Base-by-base conservation (phyloP, 768 basidiomycete species). In the Hypsizygus marmoreus region DNA sequence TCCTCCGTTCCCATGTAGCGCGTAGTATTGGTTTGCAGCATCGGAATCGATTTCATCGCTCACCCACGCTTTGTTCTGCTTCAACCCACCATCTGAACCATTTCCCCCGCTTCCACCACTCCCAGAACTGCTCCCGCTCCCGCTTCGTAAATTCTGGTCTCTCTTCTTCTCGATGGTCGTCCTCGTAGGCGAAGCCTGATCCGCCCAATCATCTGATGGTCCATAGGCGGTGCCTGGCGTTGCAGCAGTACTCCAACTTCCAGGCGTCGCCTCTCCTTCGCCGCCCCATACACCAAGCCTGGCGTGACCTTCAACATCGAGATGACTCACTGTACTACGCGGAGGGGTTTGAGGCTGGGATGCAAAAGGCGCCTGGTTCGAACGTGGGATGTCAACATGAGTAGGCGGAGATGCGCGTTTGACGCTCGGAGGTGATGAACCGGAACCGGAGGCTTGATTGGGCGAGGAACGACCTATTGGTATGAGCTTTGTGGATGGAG, bases 221-320 rank as follows among this genome's bases (percentile, higher is more conserved):
- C 45, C 32, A 20, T 42, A 44, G 30, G 44, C 30, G 34, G 75
- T 69, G 1, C 89, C 89, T 3, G 89, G 88, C 0, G 89, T 89
- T 4, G 88, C 87, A 10, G 77, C 75, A 0, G 84, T 89, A 53
- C 86, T 88, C 89, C 88, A 91, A 31, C 70, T 73, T 2, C 79
- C 82, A 20, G 82, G 80, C 13, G 72, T 80, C 11, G 67, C 63
- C 4, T 73, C 60, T 48, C 64, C 51, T 31, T 53, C 52, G 19
- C 56, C 53, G 33, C 44, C 51, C 53, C 51, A 57, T 24, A 36
- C 33, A 25, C 54, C 55, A 14, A 53, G 50, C 17, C 51, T 36
- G 30, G 57, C 63, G 19, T 57, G 49, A 25, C 29, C 49, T 4
- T 54, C 39, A 1, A 57, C 49, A 17, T 54, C 55, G 29, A 50